Evolutionary conservation across 768 basidiomycete genomes (phyloP), one percentile per base, ranked within the genome.

Genomic region (Leccinum boreale): DNA sequence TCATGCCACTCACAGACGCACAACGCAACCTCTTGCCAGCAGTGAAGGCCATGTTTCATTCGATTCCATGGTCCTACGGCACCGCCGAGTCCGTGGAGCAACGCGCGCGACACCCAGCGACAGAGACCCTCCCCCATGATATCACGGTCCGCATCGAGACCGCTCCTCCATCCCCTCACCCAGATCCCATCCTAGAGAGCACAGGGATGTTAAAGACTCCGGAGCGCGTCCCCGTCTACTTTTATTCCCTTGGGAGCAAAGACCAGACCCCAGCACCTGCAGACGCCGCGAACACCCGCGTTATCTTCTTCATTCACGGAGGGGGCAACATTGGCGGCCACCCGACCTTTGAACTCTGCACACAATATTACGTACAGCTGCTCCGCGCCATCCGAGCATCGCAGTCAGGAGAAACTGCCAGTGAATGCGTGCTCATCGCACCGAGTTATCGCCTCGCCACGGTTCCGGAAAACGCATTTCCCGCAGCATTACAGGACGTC

Each of bases 401-500:
- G 3, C 47, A 9, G 7, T 47, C 62, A 28, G 50, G 42, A 17
- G 47, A 48, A 15, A 10, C 53, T 0, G 17, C 46, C 31, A 33
- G 31, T 39, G 48, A 58, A 1, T 61, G 50, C n/a, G 52, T 67
- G 1, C 50, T 70, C n/a, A 10, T 65, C 42, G 66, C 68, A 0
- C 70, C 69, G 8, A 59, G 58, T 31, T 69, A 67, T 51, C 61
- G 70, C 4, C 63, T 71, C 23, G 61, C 67, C 17, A 70, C 63
- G 1, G 24, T 55, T 12, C 63, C 65, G 0, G 57, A 70, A 53
- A 71, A 70, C 12, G 6, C 52, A 1, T 70, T 67, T 17, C 67
- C 70, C 1, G 67, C 61, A 0, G 65, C 55, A 0, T 33, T 71
- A 3, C 68, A 70, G 24, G 68, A 70, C 17, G 5, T 70, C 11